These are phyloP conservation scores for Oropetium thomaeum DNA, from an alignment of 176 grass and related monocot species.

Conservation along the genomic window DNA sequence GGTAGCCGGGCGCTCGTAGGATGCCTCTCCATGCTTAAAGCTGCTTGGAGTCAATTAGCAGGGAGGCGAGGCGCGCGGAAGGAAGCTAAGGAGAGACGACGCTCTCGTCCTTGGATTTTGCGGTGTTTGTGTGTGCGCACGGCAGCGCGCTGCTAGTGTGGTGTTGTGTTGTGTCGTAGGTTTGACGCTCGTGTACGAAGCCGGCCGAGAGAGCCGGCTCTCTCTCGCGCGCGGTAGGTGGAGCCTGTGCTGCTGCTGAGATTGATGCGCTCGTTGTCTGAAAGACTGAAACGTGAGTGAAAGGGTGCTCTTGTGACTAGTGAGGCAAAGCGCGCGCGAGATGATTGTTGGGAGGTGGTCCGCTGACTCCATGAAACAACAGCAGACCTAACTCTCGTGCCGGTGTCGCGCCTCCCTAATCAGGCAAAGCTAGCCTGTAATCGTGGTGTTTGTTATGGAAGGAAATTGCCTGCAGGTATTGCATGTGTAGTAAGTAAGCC, in stretches of 20 bases:
- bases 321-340: not conserved
- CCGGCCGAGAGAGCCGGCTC: not conserved
- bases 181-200: not conserved
- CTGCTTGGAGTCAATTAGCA: too few species aligned
- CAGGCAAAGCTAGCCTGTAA: not conserved
- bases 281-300: not conserved
- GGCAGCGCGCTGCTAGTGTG: not conserved
- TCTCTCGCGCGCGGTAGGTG: not conserved
- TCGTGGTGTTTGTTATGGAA: not conserved
- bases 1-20: conserved; percentile 2
- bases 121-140: not conserved
- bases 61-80: too few species aligned
- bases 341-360: conserved; percentile 12
- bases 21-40: conserved; percentile 29
- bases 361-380: not conserved
- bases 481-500: too few species aligned
- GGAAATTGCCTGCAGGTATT: too few species aligned
- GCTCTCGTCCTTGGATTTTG: not conserved
- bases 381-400: not conserved
- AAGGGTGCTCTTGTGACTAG: not conserved
- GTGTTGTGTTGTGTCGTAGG: conserved; percentile 4
- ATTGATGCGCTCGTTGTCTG: conserved; percentile 4
- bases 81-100: not conserved
- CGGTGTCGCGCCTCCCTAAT: not conserved
- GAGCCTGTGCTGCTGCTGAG: not conserved